Percentiles rank a stretch among this genome's conserved stretches.
phyloP scores from a whole-genome alignment of 208 protist species.

The Trypanosomatidae sp. region DNA sequence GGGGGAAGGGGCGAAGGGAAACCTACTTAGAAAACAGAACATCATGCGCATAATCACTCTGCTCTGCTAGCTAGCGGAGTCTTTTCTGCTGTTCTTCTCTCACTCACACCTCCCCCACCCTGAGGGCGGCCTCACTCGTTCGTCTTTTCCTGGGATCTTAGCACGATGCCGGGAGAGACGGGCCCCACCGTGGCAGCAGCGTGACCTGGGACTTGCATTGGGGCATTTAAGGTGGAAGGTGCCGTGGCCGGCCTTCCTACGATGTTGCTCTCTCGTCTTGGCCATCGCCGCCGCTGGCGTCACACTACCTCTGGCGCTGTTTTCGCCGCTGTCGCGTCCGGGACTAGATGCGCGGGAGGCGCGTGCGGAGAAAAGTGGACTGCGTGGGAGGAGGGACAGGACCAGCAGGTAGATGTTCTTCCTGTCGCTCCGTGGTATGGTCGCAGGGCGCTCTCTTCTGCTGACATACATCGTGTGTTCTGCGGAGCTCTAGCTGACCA shows the following conservation, averaged over 20 bases:
- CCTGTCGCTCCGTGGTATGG: slow-evolving; percentile 6
- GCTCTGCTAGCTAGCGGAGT: not conserved
- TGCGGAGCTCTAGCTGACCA: slow-evolving; percentile 38
- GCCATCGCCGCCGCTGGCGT: slow-evolving; percentile 18
- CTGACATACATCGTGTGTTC: slow-evolving; percentile 14
- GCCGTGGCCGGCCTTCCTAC: no score
- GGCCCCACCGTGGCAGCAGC: slow-evolving; percentile 5
- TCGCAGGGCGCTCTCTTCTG: slow-evolving; percentile 13
- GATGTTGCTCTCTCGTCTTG: slow-evolving; percentile 16
- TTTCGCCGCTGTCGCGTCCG: slow-evolving; percentile 9
- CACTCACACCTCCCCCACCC: no score
- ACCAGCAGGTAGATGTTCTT: slow-evolving; percentile 8
- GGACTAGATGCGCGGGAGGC: slow-evolving; percentile 3
- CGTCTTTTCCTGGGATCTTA: not conserved
- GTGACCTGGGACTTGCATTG: slow-evolving; percentile 14
- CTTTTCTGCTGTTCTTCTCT: not conserved
- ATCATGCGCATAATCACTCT: not conserved
- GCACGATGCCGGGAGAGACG: not conserved
- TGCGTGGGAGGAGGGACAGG: slow-evolving; percentile 4
- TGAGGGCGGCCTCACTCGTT: not conserved
- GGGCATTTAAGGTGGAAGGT: not conserved
- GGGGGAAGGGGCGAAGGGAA: not conserved
- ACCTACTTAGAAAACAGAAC: not conserved
- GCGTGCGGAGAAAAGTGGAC: not conserved
- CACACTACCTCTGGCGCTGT: slow-evolving; percentile 5